These are phyloP conservation scores for Schwanniomyces vanrijiae DNA, from an alignment of 805 yeast genomes.

Conservation along the genomic window DNA sequence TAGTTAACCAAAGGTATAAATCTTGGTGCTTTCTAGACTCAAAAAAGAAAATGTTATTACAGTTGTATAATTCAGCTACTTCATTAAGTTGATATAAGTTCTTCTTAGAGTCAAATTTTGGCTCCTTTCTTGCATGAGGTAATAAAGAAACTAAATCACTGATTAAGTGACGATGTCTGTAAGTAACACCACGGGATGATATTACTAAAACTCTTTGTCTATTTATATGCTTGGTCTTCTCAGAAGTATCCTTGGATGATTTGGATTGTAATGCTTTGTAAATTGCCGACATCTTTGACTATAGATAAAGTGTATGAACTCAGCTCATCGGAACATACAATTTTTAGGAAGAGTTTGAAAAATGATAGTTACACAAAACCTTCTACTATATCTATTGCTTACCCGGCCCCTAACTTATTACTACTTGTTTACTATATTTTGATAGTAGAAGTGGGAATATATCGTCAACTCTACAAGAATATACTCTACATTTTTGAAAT, in stretches of 20 bases:
- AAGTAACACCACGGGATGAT: constrained; percentile 93
- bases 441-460: too few relatives aligned
- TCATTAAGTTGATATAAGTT: constrained; percentile 87
- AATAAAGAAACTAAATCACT: constrained; percentile 73
- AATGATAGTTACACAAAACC: constrained; percentile 1
- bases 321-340: constrained; percentile 1
- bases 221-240: constrained; percentile 62
- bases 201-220: constrained; percentile 86
- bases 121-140: constrained; percentile 96
- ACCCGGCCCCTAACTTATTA: too few relatives aligned
- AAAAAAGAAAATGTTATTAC: constrained; percentile 91
- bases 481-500: not conserved
- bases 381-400: not conserved
- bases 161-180: constrained; percentile 92
- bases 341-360: constrained; percentile 1
- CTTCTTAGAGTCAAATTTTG: constrained; percentile 91
- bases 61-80: constrained; percentile 94
- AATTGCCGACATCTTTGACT: constrained; percentile 41
- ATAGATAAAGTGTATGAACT: not conserved
- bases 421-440: not conserved
- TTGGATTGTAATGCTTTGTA: constrained; percentile 46
- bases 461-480: too few relatives aligned
- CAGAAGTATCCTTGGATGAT: constrained; percentile 48
- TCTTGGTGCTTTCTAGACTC: constrained; percentile 97
- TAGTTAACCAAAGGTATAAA: constrained; percentile 89